phyloP scores from a whole-genome alignment of 805 yeast species.

The Myxozyma mucilagina region DNA sequence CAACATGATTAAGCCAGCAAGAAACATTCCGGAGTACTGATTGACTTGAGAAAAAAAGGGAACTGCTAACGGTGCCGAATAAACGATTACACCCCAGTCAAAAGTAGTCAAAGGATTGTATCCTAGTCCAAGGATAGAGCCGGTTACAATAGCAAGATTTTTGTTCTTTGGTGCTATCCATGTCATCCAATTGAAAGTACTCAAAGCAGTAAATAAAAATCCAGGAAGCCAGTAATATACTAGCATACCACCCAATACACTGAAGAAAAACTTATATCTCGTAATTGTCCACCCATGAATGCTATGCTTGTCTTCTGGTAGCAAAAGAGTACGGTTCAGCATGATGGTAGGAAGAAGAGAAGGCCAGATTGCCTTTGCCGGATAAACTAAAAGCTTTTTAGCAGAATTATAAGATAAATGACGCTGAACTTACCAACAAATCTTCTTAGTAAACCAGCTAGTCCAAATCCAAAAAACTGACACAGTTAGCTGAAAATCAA shows the following conservation, averaged over 20 bases:
- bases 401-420: constrained; percentile 65
- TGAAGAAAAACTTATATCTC: constrained; percentile 51
- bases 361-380: constrained; percentile 63
- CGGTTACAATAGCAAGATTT: constrained; percentile 56
- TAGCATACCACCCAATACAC: constrained; percentile 47
- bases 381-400: constrained; percentile 37
- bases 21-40: constrained; percentile 42
- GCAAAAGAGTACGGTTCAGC: constrained; percentile 51
- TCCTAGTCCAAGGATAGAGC: constrained; percentile 57
- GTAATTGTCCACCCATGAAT: constrained; percentile 63
- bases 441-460: constrained; percentile 41
- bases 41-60: constrained; percentile 48
- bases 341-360: constrained; percentile 59
- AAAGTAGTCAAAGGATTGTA: constrained; percentile 39
- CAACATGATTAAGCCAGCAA: constrained; percentile 37
- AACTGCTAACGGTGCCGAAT: constrained; percentile 40
- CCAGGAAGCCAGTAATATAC: constrained; percentile 54
- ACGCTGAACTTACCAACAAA: constrained; percentile 58
- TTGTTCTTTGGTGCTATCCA: constrained; percentile 43
- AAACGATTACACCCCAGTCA: constrained; percentile 45
- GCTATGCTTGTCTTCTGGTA: constrained; percentile 34
- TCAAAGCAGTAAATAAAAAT: constrained; percentile 55
- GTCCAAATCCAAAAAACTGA: constrained; percentile 64
- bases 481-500: constrained; percentile 64
- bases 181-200: constrained; percentile 61